These are phyloP conservation scores for Cercospora sp. DNA, from an alignment of 2,329 filamentous ascomycete species.

Conservation along the genomic window DNA sequence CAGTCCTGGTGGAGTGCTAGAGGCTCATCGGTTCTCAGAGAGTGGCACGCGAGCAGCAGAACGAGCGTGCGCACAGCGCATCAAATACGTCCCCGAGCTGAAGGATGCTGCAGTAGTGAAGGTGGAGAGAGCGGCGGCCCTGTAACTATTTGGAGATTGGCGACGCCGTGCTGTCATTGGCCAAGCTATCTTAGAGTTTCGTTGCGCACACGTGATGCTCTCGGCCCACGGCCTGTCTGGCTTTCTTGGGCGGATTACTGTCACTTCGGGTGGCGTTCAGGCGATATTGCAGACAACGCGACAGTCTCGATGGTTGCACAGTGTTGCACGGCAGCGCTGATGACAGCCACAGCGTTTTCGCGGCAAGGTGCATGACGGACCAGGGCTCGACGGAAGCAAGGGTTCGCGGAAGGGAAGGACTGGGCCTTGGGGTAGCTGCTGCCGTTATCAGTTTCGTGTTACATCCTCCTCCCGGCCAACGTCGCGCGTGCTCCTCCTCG, in stretches of 20 bases:
- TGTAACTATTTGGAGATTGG: background rate
- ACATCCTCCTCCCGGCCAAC: background rate
- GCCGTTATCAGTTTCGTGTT: background rate
- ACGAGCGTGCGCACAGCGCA: background rate
- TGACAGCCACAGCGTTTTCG: background rate
- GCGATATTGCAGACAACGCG: background rate
- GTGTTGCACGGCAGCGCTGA: background rate
- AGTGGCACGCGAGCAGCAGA: constrained; percentile 9
- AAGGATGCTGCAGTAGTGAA: background rate
- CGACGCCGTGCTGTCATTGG: background rate
- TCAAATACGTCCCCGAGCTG: background rate
- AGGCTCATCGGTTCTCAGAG: background rate
- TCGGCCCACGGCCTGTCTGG: background rate
- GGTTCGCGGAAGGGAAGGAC: background rate
- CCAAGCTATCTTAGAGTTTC: background rate
- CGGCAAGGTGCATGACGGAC: background rate
- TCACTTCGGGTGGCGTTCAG: background rate
- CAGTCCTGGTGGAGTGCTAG: background rate
- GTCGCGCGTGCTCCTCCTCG: background rate
- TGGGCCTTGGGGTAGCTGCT: background rate
- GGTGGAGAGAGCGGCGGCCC: constrained; percentile 7
- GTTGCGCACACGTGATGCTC: background rate
- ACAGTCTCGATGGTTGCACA: background rate
- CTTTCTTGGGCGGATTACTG: background rate
- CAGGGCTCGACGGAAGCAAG: background rate